phyloP scores from a whole-genome alignment of 257 asterid genomes.

The Penstemon newberryi region DNA sequence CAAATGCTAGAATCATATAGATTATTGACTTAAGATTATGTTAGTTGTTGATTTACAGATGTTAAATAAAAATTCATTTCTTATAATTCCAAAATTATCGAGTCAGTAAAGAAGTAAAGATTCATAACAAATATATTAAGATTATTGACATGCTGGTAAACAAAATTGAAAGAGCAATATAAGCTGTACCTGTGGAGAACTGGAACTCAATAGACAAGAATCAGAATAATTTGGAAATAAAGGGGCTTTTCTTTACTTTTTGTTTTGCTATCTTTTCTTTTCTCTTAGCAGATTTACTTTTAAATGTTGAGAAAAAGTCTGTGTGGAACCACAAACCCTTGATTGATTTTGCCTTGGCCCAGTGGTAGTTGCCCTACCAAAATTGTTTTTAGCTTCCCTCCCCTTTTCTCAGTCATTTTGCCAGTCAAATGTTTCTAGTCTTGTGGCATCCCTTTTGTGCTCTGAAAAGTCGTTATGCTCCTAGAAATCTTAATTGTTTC shows the following conservation, averaged over 20 bases:
- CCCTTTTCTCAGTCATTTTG: not conserved
- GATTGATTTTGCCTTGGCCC: not conserved
- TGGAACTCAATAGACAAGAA: not conserved
- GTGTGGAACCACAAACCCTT: conserved; percentile 4
- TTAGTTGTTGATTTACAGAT: conserved; percentile 1
- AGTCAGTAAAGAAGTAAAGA: not conserved
- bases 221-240: not conserved
- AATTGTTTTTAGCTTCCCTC: not conserved
- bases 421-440: not conserved
- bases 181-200: not conserved
- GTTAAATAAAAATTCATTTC: not conserved
- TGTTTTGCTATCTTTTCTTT: not conserved
- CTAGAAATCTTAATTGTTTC: not conserved
- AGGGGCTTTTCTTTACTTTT: not conserved
- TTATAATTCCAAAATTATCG: conserved; percentile 7
- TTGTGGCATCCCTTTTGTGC: not conserved
- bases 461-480: not conserved
- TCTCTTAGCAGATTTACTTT: not conserved
- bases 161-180: conserved; percentile 9
- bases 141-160: conserved; percentile 5
- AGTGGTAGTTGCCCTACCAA: not conserved
- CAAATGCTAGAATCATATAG: conserved; percentile 3
- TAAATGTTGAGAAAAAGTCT: not conserved
- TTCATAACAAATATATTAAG: not conserved
- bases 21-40: not conserved